Conservation (phyloP, 164 flowering plant genomes). For the Dillenia turbinata region DNA sequence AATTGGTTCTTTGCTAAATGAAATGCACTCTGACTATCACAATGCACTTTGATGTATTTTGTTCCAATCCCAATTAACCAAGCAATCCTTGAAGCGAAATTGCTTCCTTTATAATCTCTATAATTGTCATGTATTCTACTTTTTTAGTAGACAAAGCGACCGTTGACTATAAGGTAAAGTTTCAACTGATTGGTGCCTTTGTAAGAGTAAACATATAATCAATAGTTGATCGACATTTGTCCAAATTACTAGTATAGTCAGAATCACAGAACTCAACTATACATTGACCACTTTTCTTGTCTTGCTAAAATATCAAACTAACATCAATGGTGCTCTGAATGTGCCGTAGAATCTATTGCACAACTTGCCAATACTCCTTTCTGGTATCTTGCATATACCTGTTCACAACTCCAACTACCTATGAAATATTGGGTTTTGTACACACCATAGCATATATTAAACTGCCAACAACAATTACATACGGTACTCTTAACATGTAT, state of each 20-base stretch:
- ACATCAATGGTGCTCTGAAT: neutral
- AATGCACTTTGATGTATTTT: neutral
- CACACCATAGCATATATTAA: conserved; percentile 1
- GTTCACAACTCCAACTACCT: conserved; percentile 1
- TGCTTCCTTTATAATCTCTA: too few species aligned
- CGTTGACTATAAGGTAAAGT: too few species aligned
- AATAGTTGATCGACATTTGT: too few species aligned
- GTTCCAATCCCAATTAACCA: neutral
- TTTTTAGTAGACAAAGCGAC: neutral
- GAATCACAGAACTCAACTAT: too few species aligned
- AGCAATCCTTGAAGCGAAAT: too few species aligned
- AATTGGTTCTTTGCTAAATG: neutral
- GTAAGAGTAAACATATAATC: too few species aligned
- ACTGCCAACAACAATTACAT: too few species aligned
- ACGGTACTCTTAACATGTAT: neutral
- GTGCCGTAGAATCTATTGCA: conserved; percentile 3
- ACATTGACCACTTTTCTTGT: too few species aligned
- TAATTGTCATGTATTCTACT: too few species aligned
- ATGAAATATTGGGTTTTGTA: neutral
- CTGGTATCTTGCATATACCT: neutral
- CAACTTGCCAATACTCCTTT: conserved; percentile 2
- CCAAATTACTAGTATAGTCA: too few species aligned
- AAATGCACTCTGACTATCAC: neutral
- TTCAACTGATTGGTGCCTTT: too few species aligned
- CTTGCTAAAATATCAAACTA: too few species aligned